These are phyloP conservation scores for Hyaloscypha variabilis DNA, from an alignment of 495 filamentous ascomycete species.

Conservation along the genomic window DNA sequence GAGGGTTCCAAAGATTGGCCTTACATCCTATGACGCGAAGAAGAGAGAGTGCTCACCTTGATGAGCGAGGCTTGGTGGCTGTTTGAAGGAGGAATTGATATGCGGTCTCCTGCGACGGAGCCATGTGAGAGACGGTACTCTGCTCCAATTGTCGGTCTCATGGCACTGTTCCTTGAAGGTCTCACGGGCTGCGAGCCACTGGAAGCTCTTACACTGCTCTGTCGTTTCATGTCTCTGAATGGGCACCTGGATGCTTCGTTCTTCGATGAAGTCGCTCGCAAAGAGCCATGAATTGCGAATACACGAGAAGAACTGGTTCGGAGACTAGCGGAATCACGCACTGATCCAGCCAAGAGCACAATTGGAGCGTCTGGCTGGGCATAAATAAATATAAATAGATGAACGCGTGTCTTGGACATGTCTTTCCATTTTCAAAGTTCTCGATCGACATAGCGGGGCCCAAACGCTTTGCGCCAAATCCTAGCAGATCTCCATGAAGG, in stretches of 20 bases:
- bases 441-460: conserved; percentile 6
- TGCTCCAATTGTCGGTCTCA: neutral
- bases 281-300: no score
- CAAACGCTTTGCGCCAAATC: neutral
- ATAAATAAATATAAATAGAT: conserved; percentile 4
- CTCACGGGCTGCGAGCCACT: no score
- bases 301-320: no score
- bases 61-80: neutral
- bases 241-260: no score
- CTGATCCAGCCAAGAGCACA: neutral
- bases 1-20: conserved; percentile 71
- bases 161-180: no score
- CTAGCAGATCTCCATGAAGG: neutral
- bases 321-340: neutral
- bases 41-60: neutral
- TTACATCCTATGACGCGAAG: conserved; percentile 43
- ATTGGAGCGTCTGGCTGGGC: neutral
- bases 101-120: no score
- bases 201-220: no score
- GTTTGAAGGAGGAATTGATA: neutral
- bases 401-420: conserved; percentile 1
- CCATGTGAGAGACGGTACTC: neutral
- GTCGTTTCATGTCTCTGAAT: no score
- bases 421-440: neutral
- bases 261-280: no score